Conservation (phyloP, 345 rosid species). For the Eutrema heterophyllum region DNA sequence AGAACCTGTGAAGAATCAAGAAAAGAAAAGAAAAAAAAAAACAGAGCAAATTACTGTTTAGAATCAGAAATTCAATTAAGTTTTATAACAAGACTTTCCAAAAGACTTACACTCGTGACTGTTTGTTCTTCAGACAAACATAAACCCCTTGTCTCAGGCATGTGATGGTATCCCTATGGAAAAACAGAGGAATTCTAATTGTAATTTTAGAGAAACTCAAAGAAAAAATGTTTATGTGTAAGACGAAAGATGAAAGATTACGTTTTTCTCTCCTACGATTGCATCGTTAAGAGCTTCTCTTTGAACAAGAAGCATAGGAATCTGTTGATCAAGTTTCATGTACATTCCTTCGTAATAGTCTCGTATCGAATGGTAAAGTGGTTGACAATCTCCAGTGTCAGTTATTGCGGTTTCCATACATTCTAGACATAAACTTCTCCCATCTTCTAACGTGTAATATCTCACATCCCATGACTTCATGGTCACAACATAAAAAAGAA, state of each 20-base stretch:
- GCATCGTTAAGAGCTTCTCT: conserved; percentile 96
- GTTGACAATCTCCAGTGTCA: conserved; percentile 95
- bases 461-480: conserved; percentile 58
- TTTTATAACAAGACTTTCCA: neutral
- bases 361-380: conserved; percentile 85
- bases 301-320: conserved; percentile 96
- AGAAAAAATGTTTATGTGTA: neutral
- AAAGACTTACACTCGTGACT: conserved; percentile 66
- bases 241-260: conserved; percentile 15
- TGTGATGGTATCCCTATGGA: conserved; percentile 79
- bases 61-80: neutral
- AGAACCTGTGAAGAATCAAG: conserved; percentile 39
- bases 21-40: neutral
- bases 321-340: conserved; percentile 86
- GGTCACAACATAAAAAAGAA: neutral
- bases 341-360: conserved; percentile 94
- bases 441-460: conserved; percentile 68
- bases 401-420: conserved; percentile 94
- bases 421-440: conserved; percentile 77
- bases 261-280: conserved; percentile 79
- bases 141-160: conserved; percentile 97
- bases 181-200: neutral
- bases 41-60: neutral
- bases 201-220: neutral
- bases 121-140: conserved; percentile 98